phyloP scores from a whole-genome alignment of 306 rosid genomes.

The Prunus salicina region DNA sequence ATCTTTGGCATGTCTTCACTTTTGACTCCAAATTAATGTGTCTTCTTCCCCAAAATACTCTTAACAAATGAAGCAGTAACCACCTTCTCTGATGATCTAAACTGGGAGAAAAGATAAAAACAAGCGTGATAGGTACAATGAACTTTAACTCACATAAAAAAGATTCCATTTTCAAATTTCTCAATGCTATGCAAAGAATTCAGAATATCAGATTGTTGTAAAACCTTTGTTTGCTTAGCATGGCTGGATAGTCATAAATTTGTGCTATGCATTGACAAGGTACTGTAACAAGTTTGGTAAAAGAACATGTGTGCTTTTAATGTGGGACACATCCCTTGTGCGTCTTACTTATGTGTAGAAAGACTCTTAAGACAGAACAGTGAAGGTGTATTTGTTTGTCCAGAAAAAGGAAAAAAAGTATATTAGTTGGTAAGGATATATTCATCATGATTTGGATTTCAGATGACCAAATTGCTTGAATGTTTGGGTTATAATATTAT shows the following conservation, averaged over 20 bases:
- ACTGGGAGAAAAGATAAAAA: not conserved
- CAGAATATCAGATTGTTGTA: not conserved
- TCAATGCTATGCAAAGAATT: not conserved
- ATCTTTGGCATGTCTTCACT: not conserved
- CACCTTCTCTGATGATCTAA: not conserved
- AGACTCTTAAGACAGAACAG: not conserved
- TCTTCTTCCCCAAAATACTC: not conserved
- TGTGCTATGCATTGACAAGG: not conserved
- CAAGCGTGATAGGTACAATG: not conserved
- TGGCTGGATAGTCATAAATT: not conserved
- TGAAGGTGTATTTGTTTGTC: not conserved
- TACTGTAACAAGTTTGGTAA: not conserved
- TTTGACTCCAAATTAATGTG: not conserved
- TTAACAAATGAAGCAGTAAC: not conserved
- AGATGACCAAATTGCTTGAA: not conserved
- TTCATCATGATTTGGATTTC: not conserved
- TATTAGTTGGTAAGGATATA: not conserved
- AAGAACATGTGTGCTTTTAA: not conserved
- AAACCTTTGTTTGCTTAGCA: not conserved
- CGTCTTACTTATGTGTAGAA: not conserved
- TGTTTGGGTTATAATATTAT: conserved; percentile 4
- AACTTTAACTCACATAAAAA: not conserved
- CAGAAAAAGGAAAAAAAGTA: not conserved
- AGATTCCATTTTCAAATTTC: not conserved
- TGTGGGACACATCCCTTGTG: not conserved